Conservation (phyloP, 148 eudicot genomes). For the Beta vulgaris region DNA sequence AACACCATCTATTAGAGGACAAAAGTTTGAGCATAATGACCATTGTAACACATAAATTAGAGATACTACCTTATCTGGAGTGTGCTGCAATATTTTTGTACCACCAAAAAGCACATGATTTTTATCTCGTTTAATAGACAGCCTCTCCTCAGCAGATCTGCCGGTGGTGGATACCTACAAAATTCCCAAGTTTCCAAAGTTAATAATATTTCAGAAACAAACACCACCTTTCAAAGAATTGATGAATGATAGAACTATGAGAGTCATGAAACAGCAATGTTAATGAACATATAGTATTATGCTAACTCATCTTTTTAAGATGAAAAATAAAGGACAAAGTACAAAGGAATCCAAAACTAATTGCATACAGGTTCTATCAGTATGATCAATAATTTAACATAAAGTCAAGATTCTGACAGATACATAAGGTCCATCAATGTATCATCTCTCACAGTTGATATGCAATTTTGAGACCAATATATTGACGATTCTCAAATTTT, state of each 20-base stretch:
- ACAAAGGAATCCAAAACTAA: not conserved
- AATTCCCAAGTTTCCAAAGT: conserved; percentile 13
- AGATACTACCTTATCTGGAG: conserved; percentile 77
- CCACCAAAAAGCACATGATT: conserved; percentile 92
- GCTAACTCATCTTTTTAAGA: not conserved
- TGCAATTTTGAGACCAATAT: not conserved
- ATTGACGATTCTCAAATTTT: too few relatives aligned
- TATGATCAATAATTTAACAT: not conserved
- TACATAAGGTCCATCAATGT: not conserved
- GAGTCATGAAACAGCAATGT: not conserved
- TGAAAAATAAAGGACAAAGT: not conserved
- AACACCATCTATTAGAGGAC: conserved; percentile 20
- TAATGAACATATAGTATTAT: not conserved
- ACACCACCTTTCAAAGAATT: not conserved
- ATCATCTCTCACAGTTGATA: too few relatives aligned
- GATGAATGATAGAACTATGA: too few relatives aligned
- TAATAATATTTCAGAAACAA: not conserved
- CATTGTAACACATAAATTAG: not conserved
- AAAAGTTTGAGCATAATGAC: not conserved
- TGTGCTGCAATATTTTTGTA: conserved; percentile 94
- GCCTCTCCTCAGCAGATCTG: conserved; percentile 61
- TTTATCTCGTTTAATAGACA: conserved; percentile 76
- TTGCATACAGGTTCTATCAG: not conserved
- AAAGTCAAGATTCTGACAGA: not conserved
- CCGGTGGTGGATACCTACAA: conserved; percentile 69